These are phyloP conservation scores for Artemisia tridentata DNA, from an alignment of 129 eudicot species.

Conservation along the genomic window DNA sequence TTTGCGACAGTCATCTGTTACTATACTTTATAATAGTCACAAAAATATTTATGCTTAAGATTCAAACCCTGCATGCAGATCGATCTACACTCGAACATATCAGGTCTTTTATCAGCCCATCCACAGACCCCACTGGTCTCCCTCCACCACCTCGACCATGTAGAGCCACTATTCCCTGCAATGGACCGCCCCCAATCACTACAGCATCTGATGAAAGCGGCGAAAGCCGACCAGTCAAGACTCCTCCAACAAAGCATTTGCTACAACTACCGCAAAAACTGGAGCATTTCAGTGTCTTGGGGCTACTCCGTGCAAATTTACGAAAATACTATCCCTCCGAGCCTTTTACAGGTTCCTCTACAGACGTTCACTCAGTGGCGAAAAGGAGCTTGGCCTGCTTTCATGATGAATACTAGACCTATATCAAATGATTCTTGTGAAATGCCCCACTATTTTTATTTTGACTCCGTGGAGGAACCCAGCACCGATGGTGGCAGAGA, in stretches of 20 bases:
- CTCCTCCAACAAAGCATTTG: conserved; percentile 76
- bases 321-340: conserved; percentile 46
- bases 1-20: too few relatives aligned
- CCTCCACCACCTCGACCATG: conserved; percentile 75
- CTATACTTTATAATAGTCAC: too few relatives aligned
- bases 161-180: conserved; percentile 66
- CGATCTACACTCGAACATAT: conserved; percentile 59
- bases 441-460: conserved; percentile 62
- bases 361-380: conserved; percentile 61
- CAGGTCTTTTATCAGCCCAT: conserved; percentile 68
- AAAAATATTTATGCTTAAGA: too few relatives aligned
- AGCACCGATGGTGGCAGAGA: background rate
- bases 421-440: conserved; percentile 49
- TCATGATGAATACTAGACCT: conserved; percentile 62
- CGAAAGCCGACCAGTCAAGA: conserved; percentile 50
- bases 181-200: conserved; percentile 60
- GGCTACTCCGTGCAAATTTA: conserved; percentile 74
- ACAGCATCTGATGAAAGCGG: conserved; percentile 67
- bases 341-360: conserved; percentile 48
- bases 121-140: conserved; percentile 71
- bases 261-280: conserved; percentile 43
- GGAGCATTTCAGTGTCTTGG: conserved; percentile 80
- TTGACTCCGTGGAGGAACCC: conserved; percentile 40
- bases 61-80: conserved; percentile 36
- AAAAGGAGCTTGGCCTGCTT: conserved; percentile 37